Percentiles rank a stretch among this genome's conserved stretches.
These are phyloP conservation scores for Bacidia rubella DNA, from an alignment of 495 filamentous ascomycete species.

Conservation along the genomic window DNA sequence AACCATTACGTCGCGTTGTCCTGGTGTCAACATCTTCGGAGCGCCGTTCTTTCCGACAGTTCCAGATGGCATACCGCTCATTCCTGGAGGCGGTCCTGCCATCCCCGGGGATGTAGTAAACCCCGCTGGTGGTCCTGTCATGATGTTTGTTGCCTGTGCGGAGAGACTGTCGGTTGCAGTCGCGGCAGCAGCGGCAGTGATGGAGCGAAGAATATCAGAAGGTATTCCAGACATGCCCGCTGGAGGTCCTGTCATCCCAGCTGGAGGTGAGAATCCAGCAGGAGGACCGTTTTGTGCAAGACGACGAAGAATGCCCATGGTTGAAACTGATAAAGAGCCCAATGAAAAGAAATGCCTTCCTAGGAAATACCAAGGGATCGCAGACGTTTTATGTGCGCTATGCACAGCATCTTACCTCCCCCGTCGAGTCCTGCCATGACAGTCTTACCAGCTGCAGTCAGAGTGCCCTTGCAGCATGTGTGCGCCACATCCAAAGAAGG, in stretches of 20 bases:
- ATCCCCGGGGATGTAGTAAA: neutral
- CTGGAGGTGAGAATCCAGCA: conserved; percentile 1
- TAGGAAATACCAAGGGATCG: neutral
- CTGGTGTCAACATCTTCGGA: neutral
- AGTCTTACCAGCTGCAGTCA: neutral
- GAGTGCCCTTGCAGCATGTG: neutral
- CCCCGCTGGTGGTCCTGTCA: conserved; percentile 1
- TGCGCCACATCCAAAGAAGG: neutral
- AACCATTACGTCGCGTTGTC: conserved; percentile 1
- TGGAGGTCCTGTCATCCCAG: conserved; percentile 1
- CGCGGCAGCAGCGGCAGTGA: neutral
- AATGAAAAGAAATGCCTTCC: neutral
- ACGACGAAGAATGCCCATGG: conserved; percentile 1
- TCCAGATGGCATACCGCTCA: neutral
- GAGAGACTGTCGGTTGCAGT: neutral
- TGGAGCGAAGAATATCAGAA: neutral
- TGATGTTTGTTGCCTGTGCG: neutral
- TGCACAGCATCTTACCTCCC: neutral
- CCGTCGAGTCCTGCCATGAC: neutral
- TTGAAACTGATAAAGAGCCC: neutral
- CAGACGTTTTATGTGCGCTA: neutral
- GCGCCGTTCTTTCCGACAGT: neutral
- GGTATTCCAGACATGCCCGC: neutral
- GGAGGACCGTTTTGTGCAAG: conserved; percentile 5
- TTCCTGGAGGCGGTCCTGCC: neutral